Conservation (phyloP, 2,329 filamentous ascomycete species). For the Diplodia corticola region DNA sequence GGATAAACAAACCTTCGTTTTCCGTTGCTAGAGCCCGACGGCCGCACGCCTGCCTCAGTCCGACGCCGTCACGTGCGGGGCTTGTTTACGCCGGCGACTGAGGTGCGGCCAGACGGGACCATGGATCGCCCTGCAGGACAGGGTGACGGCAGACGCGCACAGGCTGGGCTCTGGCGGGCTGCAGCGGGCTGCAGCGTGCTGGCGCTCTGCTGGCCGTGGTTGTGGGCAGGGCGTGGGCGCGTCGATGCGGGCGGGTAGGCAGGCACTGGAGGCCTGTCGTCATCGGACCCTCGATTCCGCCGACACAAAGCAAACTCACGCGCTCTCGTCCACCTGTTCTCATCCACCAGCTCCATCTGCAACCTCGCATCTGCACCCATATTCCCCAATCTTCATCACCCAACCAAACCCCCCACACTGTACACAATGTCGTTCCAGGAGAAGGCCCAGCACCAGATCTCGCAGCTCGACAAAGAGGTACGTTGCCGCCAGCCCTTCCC, state of each 20-base stretch:
- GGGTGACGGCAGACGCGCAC: neutral
- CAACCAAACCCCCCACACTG: slow-evolving; percentile 20
- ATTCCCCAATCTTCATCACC: slow-evolving; percentile 3
- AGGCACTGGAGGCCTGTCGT: slow-evolving; percentile 2
- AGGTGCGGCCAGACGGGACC: neutral
- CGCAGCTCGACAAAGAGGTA: slow-evolving; percentile 82
- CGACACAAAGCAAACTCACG: slow-evolving; percentile 18
- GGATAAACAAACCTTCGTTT: slow-evolving; percentile 21
- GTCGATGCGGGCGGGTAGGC: neutral
- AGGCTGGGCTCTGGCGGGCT: neutral
- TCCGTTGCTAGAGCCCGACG: slow-evolving; percentile 16
- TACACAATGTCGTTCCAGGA: slow-evolving; percentile 73
- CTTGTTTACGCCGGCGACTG: slow-evolving; percentile 8
- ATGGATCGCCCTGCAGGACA: slow-evolving; percentile 8
- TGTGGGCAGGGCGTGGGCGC: neutral
- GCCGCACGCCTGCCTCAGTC: neutral
- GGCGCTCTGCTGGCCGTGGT: neutral
- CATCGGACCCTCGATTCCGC: slow-evolving; percentile 20
- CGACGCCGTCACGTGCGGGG: slow-evolving; percentile 4
- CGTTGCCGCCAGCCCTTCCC: slow-evolving; percentile 32
- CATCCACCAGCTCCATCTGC: slow-evolving; percentile 4
- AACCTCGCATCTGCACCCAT: neutral
- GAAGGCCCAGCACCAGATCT: slow-evolving; percentile 73
- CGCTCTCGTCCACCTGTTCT: slow-evolving; percentile 16
- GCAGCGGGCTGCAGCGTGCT: neutral